phyloP scores from a whole-genome alignment of 192 early-diverging fungal species.

The Linnemannia exigua region DNA sequence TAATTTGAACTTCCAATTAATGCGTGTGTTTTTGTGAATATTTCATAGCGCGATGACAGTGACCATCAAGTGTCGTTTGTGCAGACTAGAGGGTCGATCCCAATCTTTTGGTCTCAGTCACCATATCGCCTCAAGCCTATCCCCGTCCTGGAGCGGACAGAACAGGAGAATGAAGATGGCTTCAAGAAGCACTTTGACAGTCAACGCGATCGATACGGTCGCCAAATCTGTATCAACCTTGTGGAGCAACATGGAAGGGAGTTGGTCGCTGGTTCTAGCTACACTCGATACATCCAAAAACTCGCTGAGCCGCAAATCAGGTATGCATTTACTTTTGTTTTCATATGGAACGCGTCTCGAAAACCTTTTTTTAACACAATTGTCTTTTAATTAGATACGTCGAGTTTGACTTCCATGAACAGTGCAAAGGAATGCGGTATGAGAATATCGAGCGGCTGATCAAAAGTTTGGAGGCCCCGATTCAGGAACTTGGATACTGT shows the following conservation, averaged over 20 bases:
- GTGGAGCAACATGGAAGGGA: slow-evolving; percentile 80
- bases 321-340: slow-evolving; percentile 29
- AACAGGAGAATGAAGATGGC: slow-evolving; percentile 65
- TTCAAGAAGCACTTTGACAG: slow-evolving; percentile 70
- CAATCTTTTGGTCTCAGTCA: slow-evolving; percentile 82
- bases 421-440: slow-evolving; percentile 93
- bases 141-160: slow-evolving; percentile 68
- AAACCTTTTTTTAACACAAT: background rate
- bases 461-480: slow-evolving; percentile 74
- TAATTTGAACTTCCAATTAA: background rate
- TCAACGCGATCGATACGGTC: slow-evolving; percentile 66
- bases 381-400: slow-evolving; percentile 68
- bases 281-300: slow-evolving; percentile 66
- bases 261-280: slow-evolving; percentile 72
- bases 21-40: background rate
- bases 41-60: slow-evolving; percentile 51
- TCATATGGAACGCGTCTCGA: no score
- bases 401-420: slow-evolving; percentile 95
- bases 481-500: slow-evolving; percentile 73
- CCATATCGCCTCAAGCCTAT: slow-evolving; percentile 78
- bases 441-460: slow-evolving; percentile 88
- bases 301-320: slow-evolving; percentile 62
- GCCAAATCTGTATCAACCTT: slow-evolving; percentile 73
- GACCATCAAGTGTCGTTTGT: slow-evolving; percentile 82
- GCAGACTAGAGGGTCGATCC: slow-evolving; percentile 93